Conservation (phyloP, 108 stramenopile species). For the Nitzschia sp. region DNA sequence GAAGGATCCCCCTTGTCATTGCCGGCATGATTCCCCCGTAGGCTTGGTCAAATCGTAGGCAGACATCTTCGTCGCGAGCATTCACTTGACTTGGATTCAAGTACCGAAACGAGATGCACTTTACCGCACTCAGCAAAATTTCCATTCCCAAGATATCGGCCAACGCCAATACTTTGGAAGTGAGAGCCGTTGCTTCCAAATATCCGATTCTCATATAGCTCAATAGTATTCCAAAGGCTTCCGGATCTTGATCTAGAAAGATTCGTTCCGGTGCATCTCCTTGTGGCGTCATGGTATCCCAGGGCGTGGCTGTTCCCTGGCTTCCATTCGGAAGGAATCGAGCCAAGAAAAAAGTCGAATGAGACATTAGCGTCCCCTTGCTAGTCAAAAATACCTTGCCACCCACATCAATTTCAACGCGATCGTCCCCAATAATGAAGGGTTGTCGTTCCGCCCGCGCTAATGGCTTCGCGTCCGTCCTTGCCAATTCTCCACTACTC, state of each 20-base stretch:
- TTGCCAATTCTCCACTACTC: no score
- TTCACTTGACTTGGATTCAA: background rate
- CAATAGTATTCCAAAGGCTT: constrained; percentile 12
- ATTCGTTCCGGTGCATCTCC: background rate
- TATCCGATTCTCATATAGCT: constrained; percentile 15
- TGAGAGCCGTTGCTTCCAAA: background rate
- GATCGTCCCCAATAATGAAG: constrained; percentile 1
- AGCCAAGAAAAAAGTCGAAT: background rate
- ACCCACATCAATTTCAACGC: constrained; percentile 8
- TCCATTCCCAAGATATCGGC: constrained; percentile 11
- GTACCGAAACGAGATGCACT: background rate
- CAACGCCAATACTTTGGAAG: background rate
- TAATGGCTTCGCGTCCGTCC: background rate
- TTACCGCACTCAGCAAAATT: background rate
- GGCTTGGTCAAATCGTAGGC: background rate
- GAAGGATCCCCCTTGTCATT: constrained; percentile 1
- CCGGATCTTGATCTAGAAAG: constrained; percentile 19
- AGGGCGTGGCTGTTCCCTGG: background rate
- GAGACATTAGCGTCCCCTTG: background rate
- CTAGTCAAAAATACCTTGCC: background rate
- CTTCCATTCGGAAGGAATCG: background rate
- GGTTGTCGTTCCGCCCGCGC: background rate
- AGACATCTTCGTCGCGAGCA: background rate
- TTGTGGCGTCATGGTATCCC: background rate
- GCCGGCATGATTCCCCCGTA: constrained; percentile 8